These are phyloP conservation scores for Hymenoscyphus fraxineus DNA, from an alignment of 2,329 filamentous ascomycete species.

Conservation along the genomic window DNA sequence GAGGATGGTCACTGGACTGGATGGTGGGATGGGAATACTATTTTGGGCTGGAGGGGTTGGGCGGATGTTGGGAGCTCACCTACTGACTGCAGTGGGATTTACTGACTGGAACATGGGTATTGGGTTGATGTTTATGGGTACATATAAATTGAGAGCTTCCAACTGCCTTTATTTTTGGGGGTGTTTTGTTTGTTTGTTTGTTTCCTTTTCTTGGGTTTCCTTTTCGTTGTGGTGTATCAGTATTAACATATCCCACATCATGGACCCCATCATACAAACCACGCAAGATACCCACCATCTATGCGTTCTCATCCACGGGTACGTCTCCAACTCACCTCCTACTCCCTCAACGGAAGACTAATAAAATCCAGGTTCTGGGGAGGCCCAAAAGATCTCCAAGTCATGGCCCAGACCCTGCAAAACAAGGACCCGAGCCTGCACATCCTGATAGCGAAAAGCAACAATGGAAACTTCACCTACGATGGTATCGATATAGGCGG, in stretches of 20 bases:
- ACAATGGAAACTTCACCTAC: constrained; percentile 68
- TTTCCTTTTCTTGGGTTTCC: not conserved
- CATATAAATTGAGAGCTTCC: not conserved
- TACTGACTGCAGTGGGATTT: too few relatives aligned
- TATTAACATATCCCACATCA: constrained; percentile 28
- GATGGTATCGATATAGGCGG: constrained; percentile 66
- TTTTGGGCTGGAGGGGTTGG: not conserved
- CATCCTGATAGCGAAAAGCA: constrained; percentile 68
- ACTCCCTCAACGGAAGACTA: constrained; percentile 4
- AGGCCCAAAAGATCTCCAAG: constrained; percentile 68
- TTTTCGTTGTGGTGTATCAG: not conserved
- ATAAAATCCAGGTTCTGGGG: constrained; percentile 62
- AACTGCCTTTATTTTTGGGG: not conserved
- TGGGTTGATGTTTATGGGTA: not conserved
- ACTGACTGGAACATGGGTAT: not conserved
- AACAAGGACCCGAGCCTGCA: constrained; percentile 59
- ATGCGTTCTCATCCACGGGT: constrained; percentile 71
- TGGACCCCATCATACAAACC: constrained; percentile 47
- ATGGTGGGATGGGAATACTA: not conserved
- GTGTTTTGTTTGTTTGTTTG: not conserved
- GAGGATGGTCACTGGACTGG: not conserved
- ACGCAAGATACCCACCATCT: constrained; percentile 61
- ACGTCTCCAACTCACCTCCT: constrained; percentile 5
- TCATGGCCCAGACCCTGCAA: constrained; percentile 62
- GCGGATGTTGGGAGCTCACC: not conserved